Evolutionary conservation across 2,329 filamentous ascomycete species (phyloP).

Genomic region (Penicillium sp.): DNA sequence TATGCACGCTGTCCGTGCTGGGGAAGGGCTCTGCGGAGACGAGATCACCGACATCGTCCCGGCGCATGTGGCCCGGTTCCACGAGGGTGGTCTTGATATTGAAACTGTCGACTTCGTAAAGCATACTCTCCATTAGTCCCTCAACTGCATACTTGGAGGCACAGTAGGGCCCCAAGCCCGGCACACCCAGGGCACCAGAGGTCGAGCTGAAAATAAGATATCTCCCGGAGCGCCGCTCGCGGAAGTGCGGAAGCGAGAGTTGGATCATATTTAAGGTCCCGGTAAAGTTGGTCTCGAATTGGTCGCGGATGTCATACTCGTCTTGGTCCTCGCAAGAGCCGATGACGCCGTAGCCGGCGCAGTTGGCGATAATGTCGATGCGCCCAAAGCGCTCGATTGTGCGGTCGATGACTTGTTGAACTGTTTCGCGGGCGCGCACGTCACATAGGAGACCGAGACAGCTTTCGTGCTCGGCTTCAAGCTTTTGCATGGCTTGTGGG

Average conservation of each 20-base stretch:
- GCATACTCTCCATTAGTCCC: constrained; percentile 92
- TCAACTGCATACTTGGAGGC: constrained; percentile 98
- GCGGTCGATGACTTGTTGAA: constrained; percentile 71
- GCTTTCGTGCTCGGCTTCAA: constrained; percentile 62
- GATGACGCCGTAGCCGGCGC: constrained; percentile 93
- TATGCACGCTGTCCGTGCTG: constrained; percentile 29
- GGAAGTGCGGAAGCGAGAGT: constrained; percentile 83
- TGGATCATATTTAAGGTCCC: constrained; percentile 94
- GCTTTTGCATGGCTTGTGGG: constrained; percentile 71
- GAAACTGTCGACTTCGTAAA: constrained; percentile 91
- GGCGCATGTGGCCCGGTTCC: constrained; percentile 83
- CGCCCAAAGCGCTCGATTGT: constrained; percentile 77
- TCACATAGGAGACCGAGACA: constrained; percentile 87
- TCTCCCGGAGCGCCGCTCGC: constrained; percentile 73
- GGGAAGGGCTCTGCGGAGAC: constrained; percentile 28
- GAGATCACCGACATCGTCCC: constrained; percentile 67
- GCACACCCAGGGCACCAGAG: constrained; percentile 88
- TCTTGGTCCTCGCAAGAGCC: constrained; percentile 97
- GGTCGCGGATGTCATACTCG: constrained; percentile 89
- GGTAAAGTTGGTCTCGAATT: constrained; percentile 98
- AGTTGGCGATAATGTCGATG: constrained; percentile 90
- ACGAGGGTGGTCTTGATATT: constrained; percentile 94
- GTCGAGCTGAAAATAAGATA: constrained; percentile 97
- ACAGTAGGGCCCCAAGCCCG: constrained; percentile 90
- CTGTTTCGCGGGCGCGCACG: constrained; percentile 79